Evolutionary conservation across 129 eudicot species (phyloP).

Genomic region (Centaurea solstitialis): DNA sequence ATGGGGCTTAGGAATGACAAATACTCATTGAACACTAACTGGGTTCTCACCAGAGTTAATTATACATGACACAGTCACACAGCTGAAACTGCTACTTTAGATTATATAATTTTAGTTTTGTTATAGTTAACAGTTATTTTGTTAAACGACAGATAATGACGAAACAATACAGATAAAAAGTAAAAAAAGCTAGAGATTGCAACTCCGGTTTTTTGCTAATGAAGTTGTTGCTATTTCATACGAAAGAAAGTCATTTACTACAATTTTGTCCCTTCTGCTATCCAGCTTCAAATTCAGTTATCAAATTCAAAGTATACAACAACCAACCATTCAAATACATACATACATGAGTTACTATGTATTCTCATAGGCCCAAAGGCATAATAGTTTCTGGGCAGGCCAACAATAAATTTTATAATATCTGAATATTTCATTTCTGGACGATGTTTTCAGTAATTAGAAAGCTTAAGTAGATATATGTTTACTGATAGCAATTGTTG

Average conservation of each 20-base stretch:
- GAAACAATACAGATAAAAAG: neutral
- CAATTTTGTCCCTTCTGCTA: neutral
- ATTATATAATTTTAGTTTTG: neutral
- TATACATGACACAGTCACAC: neutral
- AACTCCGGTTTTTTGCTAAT: neutral
- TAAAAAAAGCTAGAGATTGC: neutral
- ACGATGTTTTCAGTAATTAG: neutral
- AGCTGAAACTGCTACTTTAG: neutral
- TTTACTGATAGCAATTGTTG: neutral
- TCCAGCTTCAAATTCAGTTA: neutral
- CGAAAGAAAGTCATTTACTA: neutral
- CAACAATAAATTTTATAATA: neutral
- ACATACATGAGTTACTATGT: neutral
- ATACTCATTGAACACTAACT: neutral
- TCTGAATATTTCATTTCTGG: neutral
- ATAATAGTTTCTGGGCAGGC: neutral
- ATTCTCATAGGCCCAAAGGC: neutral
- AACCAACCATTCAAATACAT: neutral
- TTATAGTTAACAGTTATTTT: neutral
- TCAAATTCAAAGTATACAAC: neutral
- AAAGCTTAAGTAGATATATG: neutral
- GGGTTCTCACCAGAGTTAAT: neutral
- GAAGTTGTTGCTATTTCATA: neutral
- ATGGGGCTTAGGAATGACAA: slow-evolving; percentile 6
- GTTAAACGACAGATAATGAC: neutral